phyloP scores from a whole-genome alignment of 441 rosid species.

The Rhodomyrtus psidioides region DNA sequence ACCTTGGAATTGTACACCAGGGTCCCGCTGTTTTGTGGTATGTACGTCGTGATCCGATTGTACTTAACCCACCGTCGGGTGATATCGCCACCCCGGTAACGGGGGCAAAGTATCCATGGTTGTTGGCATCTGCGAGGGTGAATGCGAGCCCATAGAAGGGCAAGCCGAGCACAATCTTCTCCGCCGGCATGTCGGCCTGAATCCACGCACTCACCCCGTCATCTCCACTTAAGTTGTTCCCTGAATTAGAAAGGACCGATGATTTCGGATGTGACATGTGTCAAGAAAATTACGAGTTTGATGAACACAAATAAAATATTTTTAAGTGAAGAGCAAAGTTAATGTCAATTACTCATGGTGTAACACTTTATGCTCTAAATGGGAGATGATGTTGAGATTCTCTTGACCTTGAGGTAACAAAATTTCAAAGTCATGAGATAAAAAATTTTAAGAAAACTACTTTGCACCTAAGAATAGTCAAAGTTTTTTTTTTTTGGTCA shows the following conservation, averaged over 20 bases:
- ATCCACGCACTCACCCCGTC: slow-evolving; percentile 35
- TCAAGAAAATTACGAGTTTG: background rate
- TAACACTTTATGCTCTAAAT: background rate
- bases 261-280: background rate
- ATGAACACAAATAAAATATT: background rate
- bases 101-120: slow-evolving; percentile 27
- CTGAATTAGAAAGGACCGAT: background rate
- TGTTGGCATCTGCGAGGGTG: slow-evolving; percentile 24
- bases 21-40: slow-evolving; percentile 4
- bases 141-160: slow-evolving; percentile 39
- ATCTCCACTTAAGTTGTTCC: slow-evolving; percentile 15
- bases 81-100: slow-evolving; percentile 23
- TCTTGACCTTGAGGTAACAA: background rate
- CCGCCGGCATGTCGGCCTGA: slow-evolving; percentile 30
- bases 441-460: background rate
- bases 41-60: slow-evolving; percentile 16
- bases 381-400: background rate
- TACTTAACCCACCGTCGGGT: slow-evolving; percentile 2
- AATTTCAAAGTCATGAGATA: background rate
- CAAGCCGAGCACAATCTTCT: slow-evolving; percentile 29
- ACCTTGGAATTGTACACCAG: slow-evolving; percentile 20
- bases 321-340: background rate
- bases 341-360: background rate
- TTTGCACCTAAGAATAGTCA: background rate
- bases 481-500: background rate